Percentiles rank a stretch among this genome's conserved stretches.
phyloP scores from a whole-genome alignment of 2,329 filamentous ascomycete species.

The Colletotrichum ledebouriae region DNA sequence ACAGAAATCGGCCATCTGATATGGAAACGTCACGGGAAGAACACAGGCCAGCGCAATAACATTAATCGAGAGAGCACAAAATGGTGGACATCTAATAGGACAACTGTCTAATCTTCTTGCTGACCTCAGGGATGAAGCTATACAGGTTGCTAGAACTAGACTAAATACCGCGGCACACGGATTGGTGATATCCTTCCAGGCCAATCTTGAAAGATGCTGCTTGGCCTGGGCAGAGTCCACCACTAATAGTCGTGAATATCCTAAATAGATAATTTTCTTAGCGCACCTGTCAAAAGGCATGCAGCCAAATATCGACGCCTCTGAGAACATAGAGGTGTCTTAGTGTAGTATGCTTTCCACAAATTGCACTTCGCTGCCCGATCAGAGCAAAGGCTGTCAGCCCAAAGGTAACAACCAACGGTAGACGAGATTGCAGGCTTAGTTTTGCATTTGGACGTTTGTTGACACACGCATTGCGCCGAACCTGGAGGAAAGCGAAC shows the following conservation, averaged over 20 bases:
- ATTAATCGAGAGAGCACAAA: not conserved
- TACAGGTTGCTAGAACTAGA: not conserved
- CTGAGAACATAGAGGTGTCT: not conserved
- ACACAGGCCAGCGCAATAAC: not conserved
- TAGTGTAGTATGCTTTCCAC: not conserved
- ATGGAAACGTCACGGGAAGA: not conserved
- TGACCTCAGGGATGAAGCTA: not conserved
- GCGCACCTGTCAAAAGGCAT: too few species aligned
- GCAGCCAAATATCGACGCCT: not conserved
- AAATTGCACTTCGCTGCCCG: too few species aligned
- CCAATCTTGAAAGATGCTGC: not conserved
- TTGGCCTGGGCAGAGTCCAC: conserved; percentile 2
- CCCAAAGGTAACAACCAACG: not conserved
- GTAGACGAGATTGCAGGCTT: not conserved
- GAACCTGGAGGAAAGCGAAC: not conserved
- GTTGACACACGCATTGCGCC: not conserved
- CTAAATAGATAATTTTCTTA: too few species aligned
- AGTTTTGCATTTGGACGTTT: not conserved
- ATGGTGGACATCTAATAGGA: not conserved
- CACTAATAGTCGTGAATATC: too few species aligned
- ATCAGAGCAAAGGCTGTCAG: not conserved
- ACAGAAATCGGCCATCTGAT: not conserved
- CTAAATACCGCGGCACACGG: not conserved
- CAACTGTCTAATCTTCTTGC: not conserved
- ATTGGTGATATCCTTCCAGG: not conserved